These are phyloP conservation scores for Rhizomucor pusillus DNA, from an alignment of 371 early-diverging fungal species.

Conservation along the genomic window DNA sequence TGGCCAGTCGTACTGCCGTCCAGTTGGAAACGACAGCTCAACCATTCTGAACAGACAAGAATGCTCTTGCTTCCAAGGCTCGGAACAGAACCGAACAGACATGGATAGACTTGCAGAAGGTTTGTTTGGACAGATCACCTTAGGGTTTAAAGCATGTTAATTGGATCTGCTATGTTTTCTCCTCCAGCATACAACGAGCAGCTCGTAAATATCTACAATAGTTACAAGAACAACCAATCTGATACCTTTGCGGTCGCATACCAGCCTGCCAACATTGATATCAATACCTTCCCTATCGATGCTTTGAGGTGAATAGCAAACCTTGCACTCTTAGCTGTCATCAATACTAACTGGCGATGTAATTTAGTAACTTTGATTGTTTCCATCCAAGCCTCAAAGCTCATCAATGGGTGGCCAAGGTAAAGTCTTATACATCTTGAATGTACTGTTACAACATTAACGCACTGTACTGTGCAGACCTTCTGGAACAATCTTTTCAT, in stretches of 20 bases:
- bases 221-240: constrained; percentile 13
- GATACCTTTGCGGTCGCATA: constrained; percentile 38
- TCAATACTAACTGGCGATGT: not conserved
- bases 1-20: constrained; percentile 13
- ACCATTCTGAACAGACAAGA: constrained; percentile 10
- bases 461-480: not conserved
- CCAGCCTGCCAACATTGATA: constrained; percentile 35
- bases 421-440: not conserved
- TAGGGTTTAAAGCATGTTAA: too few relatives aligned
- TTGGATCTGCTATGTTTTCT: too few relatives aligned
- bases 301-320: constrained; percentile 34
- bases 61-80: constrained; percentile 13
- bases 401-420: constrained; percentile 24
- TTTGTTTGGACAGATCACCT: not conserved
- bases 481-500: constrained; percentile 15
- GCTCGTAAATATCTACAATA: constrained; percentile 18
- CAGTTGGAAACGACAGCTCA: not conserved
- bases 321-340: not conserved
- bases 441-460: not conserved
- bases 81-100: not conserved
- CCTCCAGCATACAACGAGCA: constrained; percentile 33
- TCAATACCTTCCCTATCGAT: constrained; percentile 40
- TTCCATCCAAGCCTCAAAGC: constrained; percentile 13
- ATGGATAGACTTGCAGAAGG: constrained; percentile 5
- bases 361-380: constrained; percentile 13